A percentile compares a stretch with the other conserved stretches of the same genome.
Conservation (phyloP, 2,329 filamentous ascomycete species). For the Claviceps pazoutovae region DNA sequence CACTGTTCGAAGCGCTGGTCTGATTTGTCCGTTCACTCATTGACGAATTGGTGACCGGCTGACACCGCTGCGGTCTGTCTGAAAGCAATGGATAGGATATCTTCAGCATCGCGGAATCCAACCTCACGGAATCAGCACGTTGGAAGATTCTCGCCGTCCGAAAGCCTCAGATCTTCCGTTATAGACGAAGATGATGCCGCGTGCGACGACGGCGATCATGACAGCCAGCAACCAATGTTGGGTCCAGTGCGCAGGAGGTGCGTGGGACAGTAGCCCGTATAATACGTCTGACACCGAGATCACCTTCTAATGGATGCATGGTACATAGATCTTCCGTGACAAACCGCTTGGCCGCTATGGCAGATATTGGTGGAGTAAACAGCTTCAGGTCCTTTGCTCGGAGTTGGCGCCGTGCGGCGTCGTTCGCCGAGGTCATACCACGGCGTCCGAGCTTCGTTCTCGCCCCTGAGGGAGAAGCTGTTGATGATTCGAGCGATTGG, state of each 20-base stretch:
- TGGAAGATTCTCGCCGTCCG: slow-evolving; percentile 26
- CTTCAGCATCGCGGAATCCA: slow-evolving; percentile 20
- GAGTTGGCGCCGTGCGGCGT: slow-evolving; percentile 83
- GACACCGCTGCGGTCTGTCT: not conserved
- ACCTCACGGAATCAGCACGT: slow-evolving; percentile 34
- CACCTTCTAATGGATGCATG: not conserved
- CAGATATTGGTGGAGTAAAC: slow-evolving; percentile 78
- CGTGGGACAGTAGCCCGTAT: not conserved
- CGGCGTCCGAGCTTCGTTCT: slow-evolving; percentile 62
- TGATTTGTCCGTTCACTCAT: not conserved
- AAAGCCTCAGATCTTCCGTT: slow-evolving; percentile 28
- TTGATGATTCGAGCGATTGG: slow-evolving; percentile 11
- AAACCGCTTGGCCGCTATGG: slow-evolving; percentile 40
- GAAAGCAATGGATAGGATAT: not conserved
- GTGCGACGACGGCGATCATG: slow-evolving; percentile 25
- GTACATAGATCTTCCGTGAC: slow-evolving; percentile 41
- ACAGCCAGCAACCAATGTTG: slow-evolving; percentile 15
- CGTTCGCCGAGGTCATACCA: slow-evolving; percentile 76
- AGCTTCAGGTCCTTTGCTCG: slow-evolving; percentile 87
- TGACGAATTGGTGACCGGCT: not conserved
- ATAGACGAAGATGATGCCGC: slow-evolving; percentile 32
- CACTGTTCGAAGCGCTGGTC: not conserved
- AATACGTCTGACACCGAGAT: too few relatives aligned
- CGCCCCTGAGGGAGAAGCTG: slow-evolving; percentile 34
- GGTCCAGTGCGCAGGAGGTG: slow-evolving; percentile 18